Base-by-base conservation (phyloP, 768 basidiomycete species). In the Amanita muscaria region DNA sequence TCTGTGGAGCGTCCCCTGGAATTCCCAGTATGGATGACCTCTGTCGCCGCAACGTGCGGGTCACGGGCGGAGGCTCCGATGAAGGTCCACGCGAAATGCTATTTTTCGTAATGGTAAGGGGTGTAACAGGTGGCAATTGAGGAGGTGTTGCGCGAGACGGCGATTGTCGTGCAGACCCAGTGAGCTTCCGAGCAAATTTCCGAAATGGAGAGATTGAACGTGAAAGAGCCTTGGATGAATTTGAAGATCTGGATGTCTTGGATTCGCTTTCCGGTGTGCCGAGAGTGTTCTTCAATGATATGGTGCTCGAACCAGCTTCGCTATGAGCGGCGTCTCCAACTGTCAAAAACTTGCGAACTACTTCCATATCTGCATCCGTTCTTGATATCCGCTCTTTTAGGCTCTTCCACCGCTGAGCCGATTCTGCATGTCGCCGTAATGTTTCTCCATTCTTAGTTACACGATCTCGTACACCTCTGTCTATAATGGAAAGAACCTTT, bases 391-490 rank as follows among this genome's bases (percentile, higher is more conserved):
- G 77, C 44, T 90, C 87, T 50, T 75, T 75, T 25, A 96, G 67
- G 51, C 74, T 80, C 49, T 75, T 74, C 91, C 91, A 96, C 39
- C 89, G 74, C 52, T 85, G 79, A 15, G 83, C 84, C 50, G 89
- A 89, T 56, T 96, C 93, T 2, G 86, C 84, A 59, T 89, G 88
- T 53, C 90, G 72, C 49, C 93, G 75, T 39, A 98, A 64, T 25
- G 90, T 90, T 66, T 97, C 94, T 1, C 94, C 94, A 51, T 97
- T 98, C 75, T 91, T 93, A 16, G 93, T 97, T 4, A 91, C 83
- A 44, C 93, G 79, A 51, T 96, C 92, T 46, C 79, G 78, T 22
- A 97, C 86, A 19, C 92, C 92, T 62, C 90, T 96, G 60, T 91
- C 90, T 54, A 98, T 85, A 54, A 96, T 92, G 19, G 85, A 79